Evolutionary conservation across 768 basidiomycete genomes (phyloP).

Genomic region (Leccinum subtestaceum): DNA sequence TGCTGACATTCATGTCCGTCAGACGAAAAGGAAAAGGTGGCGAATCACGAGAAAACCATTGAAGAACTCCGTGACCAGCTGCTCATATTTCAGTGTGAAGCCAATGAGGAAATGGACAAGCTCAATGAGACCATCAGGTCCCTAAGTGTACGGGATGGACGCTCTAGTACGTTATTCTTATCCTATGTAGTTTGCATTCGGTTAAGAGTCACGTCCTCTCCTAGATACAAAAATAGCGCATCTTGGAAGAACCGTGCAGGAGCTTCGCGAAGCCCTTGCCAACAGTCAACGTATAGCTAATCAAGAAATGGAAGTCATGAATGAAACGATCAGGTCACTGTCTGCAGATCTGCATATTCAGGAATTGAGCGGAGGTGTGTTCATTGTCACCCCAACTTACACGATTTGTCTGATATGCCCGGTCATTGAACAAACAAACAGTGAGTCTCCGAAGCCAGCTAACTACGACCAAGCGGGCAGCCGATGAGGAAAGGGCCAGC

Average conservation of each 20-base stretch:
- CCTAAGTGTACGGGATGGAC: no score
- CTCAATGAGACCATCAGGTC: background rate
- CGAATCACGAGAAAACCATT: background rate
- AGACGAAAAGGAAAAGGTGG: background rate
- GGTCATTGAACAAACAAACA: background rate
- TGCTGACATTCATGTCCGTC: background rate
- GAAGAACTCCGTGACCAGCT: background rate
- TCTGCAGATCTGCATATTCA: background rate
- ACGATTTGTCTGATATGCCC: background rate
- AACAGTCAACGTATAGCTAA: no score
- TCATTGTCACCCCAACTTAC: no score
- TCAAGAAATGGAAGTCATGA: background rate
- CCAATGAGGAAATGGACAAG: background rate
- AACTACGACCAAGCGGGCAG: background rate
- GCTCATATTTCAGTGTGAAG: background rate
- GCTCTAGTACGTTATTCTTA: no score
- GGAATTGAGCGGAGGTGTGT: background rate
- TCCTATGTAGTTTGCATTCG: no score
- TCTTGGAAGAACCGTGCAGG: background rate
- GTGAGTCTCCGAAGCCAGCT: background rate
- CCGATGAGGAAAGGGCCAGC: background rate
- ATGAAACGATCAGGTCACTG: background rate
- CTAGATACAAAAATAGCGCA: background rate
- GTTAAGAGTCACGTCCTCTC: no score
- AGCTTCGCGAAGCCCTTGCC: background rate